Conservation (phyloP, 2,329 filamentous ascomycete genomes). For the Lomentospora prolificans region DNA sequence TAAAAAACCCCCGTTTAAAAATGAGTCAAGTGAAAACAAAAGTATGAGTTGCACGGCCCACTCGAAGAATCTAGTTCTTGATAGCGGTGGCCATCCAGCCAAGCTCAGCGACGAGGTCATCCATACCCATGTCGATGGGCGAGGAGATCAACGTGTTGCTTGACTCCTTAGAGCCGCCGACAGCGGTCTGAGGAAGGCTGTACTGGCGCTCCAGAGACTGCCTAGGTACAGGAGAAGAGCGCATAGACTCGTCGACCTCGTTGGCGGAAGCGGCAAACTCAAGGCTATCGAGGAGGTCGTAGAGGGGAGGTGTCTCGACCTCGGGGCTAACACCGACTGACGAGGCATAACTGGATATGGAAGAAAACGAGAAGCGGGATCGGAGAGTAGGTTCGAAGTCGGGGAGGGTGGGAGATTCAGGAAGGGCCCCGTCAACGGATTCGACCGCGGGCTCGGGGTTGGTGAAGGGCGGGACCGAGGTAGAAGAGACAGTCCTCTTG, state of each 20-base stretch:
- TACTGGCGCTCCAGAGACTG: constrained; percentile 23
- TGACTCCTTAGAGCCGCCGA: constrained; percentile 8
- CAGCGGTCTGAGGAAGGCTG: constrained; percentile 31
- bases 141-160: constrained; percentile 16
- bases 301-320: constrained; percentile 34
- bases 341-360: constrained; percentile 22
- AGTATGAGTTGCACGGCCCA: not conserved
- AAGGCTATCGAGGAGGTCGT: constrained; percentile 35
- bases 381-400: constrained; percentile 11
- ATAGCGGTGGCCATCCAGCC: constrained; percentile 43
- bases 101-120: constrained; percentile 35
- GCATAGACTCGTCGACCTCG: constrained; percentile 24
- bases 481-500: constrained; percentile 26
- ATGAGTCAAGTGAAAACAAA: not conserved
- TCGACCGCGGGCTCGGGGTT: constrained; percentile 4
- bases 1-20: too few relatives aligned
- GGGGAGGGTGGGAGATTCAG: constrained; percentile 5
- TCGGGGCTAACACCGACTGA: constrained; percentile 29
- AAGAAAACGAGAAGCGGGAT: constrained; percentile 22
- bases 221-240: constrained; percentile 12
- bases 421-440: not conserved
- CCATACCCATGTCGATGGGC: constrained; percentile 26
- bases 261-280: constrained; percentile 23
- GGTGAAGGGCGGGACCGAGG: constrained; percentile 9
- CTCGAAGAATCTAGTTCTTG: constrained; percentile 17